phyloP scores from a whole-genome alignment of 2,329 filamentous ascomycete species.

The Calonectria honghensis region DNA sequence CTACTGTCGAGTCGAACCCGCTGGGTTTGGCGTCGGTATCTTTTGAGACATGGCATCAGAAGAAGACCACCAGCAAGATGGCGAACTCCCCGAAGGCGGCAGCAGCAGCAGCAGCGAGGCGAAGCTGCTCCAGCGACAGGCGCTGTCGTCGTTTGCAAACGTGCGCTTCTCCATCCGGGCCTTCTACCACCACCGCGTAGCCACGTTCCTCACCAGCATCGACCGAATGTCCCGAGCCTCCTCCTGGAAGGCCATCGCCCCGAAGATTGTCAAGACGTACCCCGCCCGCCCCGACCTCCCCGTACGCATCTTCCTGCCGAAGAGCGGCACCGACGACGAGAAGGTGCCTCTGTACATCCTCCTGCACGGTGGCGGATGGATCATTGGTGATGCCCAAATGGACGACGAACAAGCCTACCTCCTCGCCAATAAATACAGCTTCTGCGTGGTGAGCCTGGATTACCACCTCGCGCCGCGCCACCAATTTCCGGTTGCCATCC shows the following conservation, averaged over 20 bases:
- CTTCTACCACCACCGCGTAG: constrained; percentile 4
- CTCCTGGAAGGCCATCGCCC: constrained; percentile 5
- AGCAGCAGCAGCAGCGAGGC: neutral
- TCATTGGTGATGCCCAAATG: constrained; percentile 11
- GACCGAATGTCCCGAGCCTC: neutral
- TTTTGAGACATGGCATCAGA: constrained; percentile 9
- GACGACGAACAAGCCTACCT: constrained; percentile 23
- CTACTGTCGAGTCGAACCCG: constrained; percentile 19
- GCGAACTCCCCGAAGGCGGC: constrained; percentile 1
- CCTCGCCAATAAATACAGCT: constrained; percentile 26
- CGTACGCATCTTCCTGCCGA: constrained; percentile 16
- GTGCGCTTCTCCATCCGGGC: constrained; percentile 9
- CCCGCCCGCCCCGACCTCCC: constrained; percentile 1
- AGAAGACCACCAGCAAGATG: constrained; percentile 11
- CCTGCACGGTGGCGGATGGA: constrained; percentile 19
- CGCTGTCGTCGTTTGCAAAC: neutral
- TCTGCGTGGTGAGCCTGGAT: constrained; percentile 10
- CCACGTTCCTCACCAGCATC: neutral
- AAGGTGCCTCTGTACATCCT: constrained; percentile 7
- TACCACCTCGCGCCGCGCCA: constrained; percentile 6
- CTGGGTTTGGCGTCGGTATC: constrained; percentile 14
- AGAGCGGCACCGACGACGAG: constrained; percentile 6
- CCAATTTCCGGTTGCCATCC: constrained; percentile 12
- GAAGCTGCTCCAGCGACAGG: neutral
- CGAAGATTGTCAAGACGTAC: constrained; percentile 19